These are phyloP conservation scores for Acrasis kona DNA, from an alignment of 78 protist species.

Conservation along the genomic window DNA sequence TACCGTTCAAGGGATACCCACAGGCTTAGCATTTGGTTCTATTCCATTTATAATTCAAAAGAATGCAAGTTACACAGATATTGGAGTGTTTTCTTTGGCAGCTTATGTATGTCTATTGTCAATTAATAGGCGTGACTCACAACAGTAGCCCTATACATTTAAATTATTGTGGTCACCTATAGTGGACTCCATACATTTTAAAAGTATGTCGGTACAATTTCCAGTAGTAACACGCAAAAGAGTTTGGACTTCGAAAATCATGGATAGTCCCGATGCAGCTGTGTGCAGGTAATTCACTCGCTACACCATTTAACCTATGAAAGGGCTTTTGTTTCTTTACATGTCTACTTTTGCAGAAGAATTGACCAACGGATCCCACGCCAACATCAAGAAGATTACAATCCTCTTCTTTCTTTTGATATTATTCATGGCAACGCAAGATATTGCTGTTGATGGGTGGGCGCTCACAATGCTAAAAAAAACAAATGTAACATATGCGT, in stretches of 20 bases:
- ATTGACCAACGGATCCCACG: background rate
- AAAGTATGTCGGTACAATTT: too few species aligned
- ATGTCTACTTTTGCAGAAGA: background rate
- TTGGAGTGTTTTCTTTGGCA: too few species aligned
- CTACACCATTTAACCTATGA: too few species aligned
- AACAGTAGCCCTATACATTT: conserved; percentile 62
- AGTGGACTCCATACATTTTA: conserved; percentile 31
- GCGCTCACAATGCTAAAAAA: conserved; percentile 53
- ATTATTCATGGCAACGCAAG: conserved; percentile 54
- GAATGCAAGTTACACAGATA: too few species aligned
- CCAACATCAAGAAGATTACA: background rate
- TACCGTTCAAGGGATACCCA: too few species aligned
- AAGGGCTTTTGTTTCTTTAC: too few species aligned
- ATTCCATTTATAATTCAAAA: too few species aligned
- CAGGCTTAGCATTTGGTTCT: too few species aligned
- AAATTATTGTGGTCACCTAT: conserved; percentile 79
- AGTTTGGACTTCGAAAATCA: conserved; percentile 63
- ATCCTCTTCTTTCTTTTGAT: background rate
- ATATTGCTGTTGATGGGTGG: conserved; percentile 85
- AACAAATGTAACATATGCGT: conserved; percentile 32
- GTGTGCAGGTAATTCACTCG: too few species aligned
- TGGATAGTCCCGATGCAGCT: conserved; percentile 81
- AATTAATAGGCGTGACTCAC: too few species aligned
- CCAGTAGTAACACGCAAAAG: too few species aligned
- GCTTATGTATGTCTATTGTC: too few species aligned